These are phyloP conservation scores for Grammothele lineata DNA, from an alignment of 768 basidiomycete species.

Conservation along the genomic window DNA sequence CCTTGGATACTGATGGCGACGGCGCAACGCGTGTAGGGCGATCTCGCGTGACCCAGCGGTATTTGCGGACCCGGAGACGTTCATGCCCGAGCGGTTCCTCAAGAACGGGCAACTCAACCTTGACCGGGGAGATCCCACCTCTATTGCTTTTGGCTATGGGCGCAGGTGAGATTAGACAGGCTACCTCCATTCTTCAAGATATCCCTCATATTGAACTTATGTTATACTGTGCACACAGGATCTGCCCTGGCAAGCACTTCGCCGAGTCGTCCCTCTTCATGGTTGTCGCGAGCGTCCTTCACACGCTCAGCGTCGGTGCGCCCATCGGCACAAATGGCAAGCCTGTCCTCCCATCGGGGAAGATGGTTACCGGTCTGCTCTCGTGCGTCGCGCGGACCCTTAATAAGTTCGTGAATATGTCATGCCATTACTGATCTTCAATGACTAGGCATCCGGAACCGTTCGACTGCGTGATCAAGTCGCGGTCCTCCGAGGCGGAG, in stretches of 20 bases:
- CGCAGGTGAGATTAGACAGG: constrained; percentile 7
- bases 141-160: constrained; percentile 14
- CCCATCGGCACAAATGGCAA: constrained; percentile 3
- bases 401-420: too few relatives aligned
- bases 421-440: neutral
- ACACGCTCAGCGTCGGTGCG: neutral
- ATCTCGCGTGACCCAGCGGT: too few relatives aligned
- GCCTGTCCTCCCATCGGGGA: neutral
- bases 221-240: constrained; percentile 9
- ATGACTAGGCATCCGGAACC: constrained; percentile 19
- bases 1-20: constrained; percentile 2
- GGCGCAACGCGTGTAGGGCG: neutral
- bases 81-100: constrained; percentile 15
- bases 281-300: constrained; percentile 10
- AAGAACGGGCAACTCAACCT: constrained; percentile 12
- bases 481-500: constrained; percentile 15
- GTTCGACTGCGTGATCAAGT: constrained; percentile 20
- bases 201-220: neutral
- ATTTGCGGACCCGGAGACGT: constrained; percentile 14
- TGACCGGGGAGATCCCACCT: constrained; percentile 9
- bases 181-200: neutral
- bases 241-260: constrained; percentile 23
- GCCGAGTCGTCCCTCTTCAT: constrained; percentile 15
- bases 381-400: constrained; percentile 7
- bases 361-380: constrained; percentile 4